These are phyloP conservation scores for Phlegmacium glaucopus DNA, from an alignment of 768 basidiomycete species.

Conservation along the genomic window DNA sequence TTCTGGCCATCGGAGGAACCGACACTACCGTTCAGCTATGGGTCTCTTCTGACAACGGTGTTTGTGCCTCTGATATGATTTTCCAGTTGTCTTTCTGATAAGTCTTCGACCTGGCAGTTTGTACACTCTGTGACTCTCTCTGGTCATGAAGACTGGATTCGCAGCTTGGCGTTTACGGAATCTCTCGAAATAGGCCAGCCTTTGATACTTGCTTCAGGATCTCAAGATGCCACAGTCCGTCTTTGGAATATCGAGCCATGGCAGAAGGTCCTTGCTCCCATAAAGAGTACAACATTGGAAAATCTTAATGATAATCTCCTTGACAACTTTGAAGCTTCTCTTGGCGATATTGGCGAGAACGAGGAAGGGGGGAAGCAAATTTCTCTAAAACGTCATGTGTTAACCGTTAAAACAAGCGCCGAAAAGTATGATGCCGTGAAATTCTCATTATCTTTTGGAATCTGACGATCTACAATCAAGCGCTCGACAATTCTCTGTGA, in stretches of 20 bases:
- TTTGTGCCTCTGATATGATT: slow-evolving; percentile 26
- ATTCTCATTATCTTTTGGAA: not conserved
- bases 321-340: slow-evolving; percentile 83
- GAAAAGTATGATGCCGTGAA: slow-evolving; percentile 32
- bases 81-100: not conserved
- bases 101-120: slow-evolving; percentile 39
- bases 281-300: slow-evolving; percentile 13
- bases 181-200: slow-evolving; percentile 32
- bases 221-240: slow-evolving; percentile 92
- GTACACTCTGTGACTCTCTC: slow-evolving; percentile 54
- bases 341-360: slow-evolving; percentile 64
- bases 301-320: slow-evolving; percentile 69
- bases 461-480: slow-evolving; percentile 15
- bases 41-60: slow-evolving; percentile 58
- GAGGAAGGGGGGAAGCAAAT: slow-evolving; percentile 85
- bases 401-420: slow-evolving; percentile 55
- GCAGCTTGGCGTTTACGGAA: slow-evolving; percentile 65
- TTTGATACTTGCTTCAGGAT: slow-evolving; percentile 85
- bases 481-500: slow-evolving; percentile 63
- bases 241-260: slow-evolving; percentile 81
- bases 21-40: slow-evolving; percentile 78
- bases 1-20: slow-evolving; percentile 85
- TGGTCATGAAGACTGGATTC: slow-evolving; percentile 97
- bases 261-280: slow-evolving; percentile 22
- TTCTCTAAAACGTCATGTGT: slow-evolving; percentile 80